A percentile compares a stretch with the other conserved stretches of the same genome.
phyloP scores from a whole-genome alignment of 805 yeast genomes.

The Saccharomycopsis oosterbeekiorum region DNA sequence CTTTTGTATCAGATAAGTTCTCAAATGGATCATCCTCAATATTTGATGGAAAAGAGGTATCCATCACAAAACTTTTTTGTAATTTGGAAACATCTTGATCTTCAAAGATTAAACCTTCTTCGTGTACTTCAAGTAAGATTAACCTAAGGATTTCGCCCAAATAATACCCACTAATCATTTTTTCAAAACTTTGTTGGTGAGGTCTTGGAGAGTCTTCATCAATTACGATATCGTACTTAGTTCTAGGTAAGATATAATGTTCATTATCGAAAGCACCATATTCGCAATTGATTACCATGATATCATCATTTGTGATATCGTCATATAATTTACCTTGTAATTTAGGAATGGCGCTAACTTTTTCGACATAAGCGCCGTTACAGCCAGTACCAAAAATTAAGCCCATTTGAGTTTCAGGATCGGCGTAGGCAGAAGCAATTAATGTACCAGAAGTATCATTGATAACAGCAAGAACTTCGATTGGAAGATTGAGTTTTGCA shows the following conservation, averaged over 20 bases:
- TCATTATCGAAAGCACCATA: conserved; percentile 97
- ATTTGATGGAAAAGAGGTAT: conserved; percentile 78
- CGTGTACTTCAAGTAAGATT: conserved; percentile 61
- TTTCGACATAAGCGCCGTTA: conserved; percentile 92
- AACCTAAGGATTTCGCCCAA: conserved; percentile 86
- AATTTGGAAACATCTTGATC: conserved; percentile 59
- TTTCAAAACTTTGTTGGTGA: conserved; percentile 90
- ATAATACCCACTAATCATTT: conserved; percentile 96
- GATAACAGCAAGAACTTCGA: conserved; percentile 82
- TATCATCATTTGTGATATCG: conserved; percentile 53
- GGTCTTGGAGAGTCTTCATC: conserved; percentile 91
- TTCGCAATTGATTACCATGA: conserved; percentile 97
- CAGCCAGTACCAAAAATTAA: conserved; percentile 96
- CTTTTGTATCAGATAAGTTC: conserved; percentile 66
- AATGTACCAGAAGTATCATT: conserved; percentile 97
- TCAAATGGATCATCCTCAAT: conserved; percentile 87
- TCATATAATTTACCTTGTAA: conserved; percentile 56
- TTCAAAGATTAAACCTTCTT: conserved; percentile 56
- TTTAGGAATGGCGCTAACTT: conserved; percentile 64
- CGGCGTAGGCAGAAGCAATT: conserved; percentile 90
- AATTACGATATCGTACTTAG: conserved; percentile 71
- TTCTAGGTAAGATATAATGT: conserved; percentile 74
- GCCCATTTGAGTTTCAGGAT: conserved; percentile 85
- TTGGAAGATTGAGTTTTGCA: conserved; percentile 55
- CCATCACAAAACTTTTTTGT: conserved; percentile 60